Conservation (phyloP, 306 rosid species). For the Aeschynomene evenia region DNA sequence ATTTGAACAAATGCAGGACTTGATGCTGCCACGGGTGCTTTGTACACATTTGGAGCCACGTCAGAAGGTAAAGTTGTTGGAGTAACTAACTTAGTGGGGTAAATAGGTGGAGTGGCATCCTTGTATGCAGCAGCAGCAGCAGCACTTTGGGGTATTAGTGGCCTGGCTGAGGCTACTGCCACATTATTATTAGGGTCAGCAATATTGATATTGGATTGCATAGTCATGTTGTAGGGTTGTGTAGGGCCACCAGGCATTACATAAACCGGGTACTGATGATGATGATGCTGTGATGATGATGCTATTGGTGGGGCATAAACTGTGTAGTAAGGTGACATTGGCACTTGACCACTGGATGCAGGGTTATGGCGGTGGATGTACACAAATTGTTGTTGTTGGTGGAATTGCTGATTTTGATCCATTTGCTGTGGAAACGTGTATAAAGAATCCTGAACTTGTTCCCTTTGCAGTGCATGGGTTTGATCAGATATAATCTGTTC, state of each 20-base stretch:
- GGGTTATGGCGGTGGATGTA: conserved; percentile 54
- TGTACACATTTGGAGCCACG: conserved; percentile 37
- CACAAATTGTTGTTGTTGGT: conserved; percentile 32
- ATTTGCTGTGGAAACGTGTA: conserved; percentile 46
- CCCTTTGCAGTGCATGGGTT: conserved; percentile 38
- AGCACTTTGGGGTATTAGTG: background rate
- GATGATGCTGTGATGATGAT: conserved; percentile 55
- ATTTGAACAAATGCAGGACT: conserved; percentile 47
- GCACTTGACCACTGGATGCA: conserved; percentile 41
- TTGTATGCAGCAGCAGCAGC: conserved; percentile 16
- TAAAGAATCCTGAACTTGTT: conserved; percentile 45
- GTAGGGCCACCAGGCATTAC: conserved; percentile 55
- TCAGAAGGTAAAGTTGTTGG: conserved; percentile 44
- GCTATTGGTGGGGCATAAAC: conserved; percentile 43
- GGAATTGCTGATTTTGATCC: conserved; percentile 32
- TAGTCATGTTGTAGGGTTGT: conserved; percentile 50
- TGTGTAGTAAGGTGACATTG: conserved; percentile 55
- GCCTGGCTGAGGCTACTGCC: conserved; percentile 32
- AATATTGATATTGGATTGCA: conserved; percentile 50
- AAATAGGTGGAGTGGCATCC: conserved; percentile 45
- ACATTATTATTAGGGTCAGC: conserved; percentile 36
- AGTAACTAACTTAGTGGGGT: conserved; percentile 45
- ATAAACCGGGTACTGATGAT: conserved; percentile 58
- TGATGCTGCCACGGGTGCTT: conserved; percentile 36
- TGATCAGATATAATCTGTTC: conserved; percentile 48